These are phyloP conservation scores for Trichophaea hybrida DNA, from an alignment of 2,329 filamentous ascomycete species.

Conservation along the genomic window DNA sequence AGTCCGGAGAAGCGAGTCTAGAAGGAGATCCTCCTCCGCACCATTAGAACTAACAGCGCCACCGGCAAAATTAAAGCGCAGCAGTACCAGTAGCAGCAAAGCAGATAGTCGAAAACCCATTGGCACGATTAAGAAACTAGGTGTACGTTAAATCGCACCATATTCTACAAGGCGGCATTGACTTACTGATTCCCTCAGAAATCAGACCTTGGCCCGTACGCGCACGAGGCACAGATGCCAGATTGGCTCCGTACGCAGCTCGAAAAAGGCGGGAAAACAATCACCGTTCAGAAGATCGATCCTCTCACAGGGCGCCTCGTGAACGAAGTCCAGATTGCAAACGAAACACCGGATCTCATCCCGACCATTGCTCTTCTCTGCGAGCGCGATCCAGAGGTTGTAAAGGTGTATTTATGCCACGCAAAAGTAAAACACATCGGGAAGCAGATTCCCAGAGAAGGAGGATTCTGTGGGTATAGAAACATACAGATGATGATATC, in stretches of 20 bases:
- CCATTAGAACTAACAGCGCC: background rate
- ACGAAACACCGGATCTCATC: conserved; percentile 42
- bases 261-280: conserved; percentile 43
- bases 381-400: conserved; percentile 48
- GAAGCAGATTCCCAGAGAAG: conserved; percentile 66
- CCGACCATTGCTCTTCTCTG: conserved; percentile 49
- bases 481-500: conserved; percentile 88
- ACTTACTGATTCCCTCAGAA: conserved; percentile 30
- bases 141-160: background rate
- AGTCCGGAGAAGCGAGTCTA: background rate
- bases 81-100: background rate
- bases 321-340: conserved; percentile 35
- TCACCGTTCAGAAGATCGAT: conserved; percentile 39
- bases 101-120: background rate
- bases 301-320: conserved; percentile 33
- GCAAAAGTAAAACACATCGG: conserved; percentile 62
- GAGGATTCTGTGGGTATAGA: conserved; percentile 85
- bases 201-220: conserved; percentile 55
- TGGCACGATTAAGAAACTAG: background rate
- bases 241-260: conserved; percentile 50
- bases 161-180: background rate
- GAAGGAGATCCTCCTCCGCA: too few relatives aligned
- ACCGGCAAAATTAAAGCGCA: background rate
- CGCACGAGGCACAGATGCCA: conserved; percentile 62
- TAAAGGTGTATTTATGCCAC: conserved; percentile 66